Percentiles rank a stretch among this genome's conserved stretches.
These are phyloP conservation scores for Afroboletus lepidellus DNA, from an alignment of 1,284 basidiomycete genomes.

Conservation along the genomic window DNA sequence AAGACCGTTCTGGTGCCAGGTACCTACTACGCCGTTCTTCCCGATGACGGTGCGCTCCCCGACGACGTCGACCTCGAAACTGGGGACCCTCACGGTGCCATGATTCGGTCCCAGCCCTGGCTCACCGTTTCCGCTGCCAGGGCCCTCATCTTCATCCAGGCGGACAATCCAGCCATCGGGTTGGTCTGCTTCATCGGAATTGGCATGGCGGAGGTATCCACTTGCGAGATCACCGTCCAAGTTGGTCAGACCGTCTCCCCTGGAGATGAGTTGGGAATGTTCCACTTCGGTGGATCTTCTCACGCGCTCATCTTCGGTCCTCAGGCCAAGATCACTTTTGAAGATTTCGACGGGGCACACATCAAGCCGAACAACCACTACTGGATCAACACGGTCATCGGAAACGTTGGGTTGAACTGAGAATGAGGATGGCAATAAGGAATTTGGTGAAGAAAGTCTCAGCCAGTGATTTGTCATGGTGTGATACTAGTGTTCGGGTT, in stretches of 20 bases:
- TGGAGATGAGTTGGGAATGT: neutral
- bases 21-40: neutral
- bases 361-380: neutral
- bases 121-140: constrained; percentile 38
- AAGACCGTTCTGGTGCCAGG: neutral
- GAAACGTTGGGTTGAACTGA: neutral
- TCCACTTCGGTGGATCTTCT: constrained; percentile 1
- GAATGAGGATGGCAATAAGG: too few relatives aligned
- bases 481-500: neutral
- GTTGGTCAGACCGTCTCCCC: neutral
- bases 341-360: too few relatives aligned
- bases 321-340: neutral
- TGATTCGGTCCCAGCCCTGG: neutral
- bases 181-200: neutral
- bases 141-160: constrained; percentile 49
- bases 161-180: neutral
- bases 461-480: neutral
- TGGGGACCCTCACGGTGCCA: neutral
- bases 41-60: neutral
- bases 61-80: neutral
- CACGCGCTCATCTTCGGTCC: neutral
- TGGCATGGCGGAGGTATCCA: constrained; percentile 3
- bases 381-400: neutral
- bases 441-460: neutral
- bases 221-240: neutral